Base-by-base conservation (phyloP, 805 yeast genomes). In the Nakazawaea pomicola region DNA sequence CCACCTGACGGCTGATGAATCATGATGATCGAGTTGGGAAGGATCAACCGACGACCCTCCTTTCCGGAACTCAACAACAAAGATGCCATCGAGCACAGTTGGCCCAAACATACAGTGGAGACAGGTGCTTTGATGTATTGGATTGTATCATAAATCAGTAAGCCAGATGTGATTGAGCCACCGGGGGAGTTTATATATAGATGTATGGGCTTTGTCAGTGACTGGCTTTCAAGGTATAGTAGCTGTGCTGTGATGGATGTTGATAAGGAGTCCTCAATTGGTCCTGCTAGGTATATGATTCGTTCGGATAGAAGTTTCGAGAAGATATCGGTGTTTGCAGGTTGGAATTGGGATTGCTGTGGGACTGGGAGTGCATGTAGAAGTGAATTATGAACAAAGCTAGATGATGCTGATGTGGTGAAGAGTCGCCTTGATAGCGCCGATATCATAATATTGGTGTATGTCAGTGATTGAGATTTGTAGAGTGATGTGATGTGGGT, bases 141-240 rank as follows among this genome's bases (percentile, higher is more conserved):
- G 51, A 60, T 60, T 6, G 65, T 60, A 35, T 60, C 65, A 33
- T 61, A 58, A 25, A 60, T 57, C 3, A 63, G 60, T 29, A 60
- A 43, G 1, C 65, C 65, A 4, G 62, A 53, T 5, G 60, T 57
- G 28, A 60, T 58, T 16, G 51, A 49, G 1, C 65, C 65, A 1
- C 65, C 65, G 10, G 61, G 60, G 0, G 62, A 57, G 41, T 61
- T 61, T 40, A 55, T 54, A 35, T 55, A 54, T 2, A 55, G 39
- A 38, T 50, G 47, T 17, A 55, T 54, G 2, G 57, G 53, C 25
- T 47, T 47, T 3, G 49, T 32, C 9, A 46, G 33, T 10, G 56
- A 49, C 25, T 54, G 55, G 2, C 52, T 46, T 29, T 54, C 58
- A 19, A 54, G 20, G 16, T 52, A 53, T 10, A 52, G 36, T 14